Evolutionary conservation across 2,329 filamentous ascomycete genomes (phyloP).

Genomic region (Nannizziopsis arthrosporioides): DNA sequence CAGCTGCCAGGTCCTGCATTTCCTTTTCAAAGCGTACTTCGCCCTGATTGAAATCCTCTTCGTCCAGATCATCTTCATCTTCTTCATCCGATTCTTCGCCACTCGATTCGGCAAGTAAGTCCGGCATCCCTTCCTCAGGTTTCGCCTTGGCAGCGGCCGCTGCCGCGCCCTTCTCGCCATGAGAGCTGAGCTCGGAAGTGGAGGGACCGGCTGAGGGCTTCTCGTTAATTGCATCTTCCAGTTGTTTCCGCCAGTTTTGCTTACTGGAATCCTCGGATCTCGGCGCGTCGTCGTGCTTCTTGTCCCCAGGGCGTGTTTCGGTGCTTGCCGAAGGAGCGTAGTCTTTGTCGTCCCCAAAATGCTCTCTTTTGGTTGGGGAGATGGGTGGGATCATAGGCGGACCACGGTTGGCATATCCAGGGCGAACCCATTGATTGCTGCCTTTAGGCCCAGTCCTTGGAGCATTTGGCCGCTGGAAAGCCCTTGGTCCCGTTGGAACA

Average conservation of each 20-base stretch:
- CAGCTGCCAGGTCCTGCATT: conserved; percentile 32
- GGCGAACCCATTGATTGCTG: conserved; percentile 32
- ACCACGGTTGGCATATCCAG: conserved; percentile 21
- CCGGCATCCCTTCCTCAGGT: conserved; percentile 8
- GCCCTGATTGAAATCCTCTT: conserved; percentile 37
- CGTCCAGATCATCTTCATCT: conserved; percentile 36
- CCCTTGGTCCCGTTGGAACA: conserved; percentile 34
- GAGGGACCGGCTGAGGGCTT: not conserved
- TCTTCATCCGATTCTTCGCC: conserved; percentile 38
- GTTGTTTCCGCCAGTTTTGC: not conserved
- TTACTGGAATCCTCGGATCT: not conserved
- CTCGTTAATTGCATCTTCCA: not conserved
- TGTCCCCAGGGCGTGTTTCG: not conserved
- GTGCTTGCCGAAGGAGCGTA: not conserved
- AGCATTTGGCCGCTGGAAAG: conserved; percentile 24
- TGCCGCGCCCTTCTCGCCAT: not conserved
- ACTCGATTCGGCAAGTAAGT: conserved; percentile 27
- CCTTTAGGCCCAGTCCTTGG: conserved; percentile 25
- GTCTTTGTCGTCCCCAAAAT: conserved; percentile 22
- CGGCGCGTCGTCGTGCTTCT: not conserved
- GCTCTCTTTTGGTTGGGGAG: conserved; percentile 23
- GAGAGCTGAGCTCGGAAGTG: not conserved
- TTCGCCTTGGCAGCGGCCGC: not conserved
- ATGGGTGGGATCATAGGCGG: conserved; percentile 12
- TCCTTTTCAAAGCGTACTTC: conserved; percentile 37